Evolutionary conservation across 805 yeast species (phyloP), one percentile per base, ranked within the genome.

Genomic region (Metschnikowia sp.): DNA sequence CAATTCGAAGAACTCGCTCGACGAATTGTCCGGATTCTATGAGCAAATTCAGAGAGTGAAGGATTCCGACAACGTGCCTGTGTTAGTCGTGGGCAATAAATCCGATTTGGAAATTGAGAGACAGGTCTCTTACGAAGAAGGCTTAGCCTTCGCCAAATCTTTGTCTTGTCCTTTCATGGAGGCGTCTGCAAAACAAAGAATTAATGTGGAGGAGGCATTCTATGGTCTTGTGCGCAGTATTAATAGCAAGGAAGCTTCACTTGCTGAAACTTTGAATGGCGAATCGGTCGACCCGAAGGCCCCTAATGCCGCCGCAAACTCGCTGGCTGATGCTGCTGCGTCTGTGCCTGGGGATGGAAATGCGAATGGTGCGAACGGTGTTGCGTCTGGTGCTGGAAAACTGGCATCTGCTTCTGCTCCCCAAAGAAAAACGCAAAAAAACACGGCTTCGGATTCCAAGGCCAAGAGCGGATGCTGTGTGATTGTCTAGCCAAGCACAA

Each of bases 181-280:
- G 69, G 88, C 98, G 1, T 83, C 92, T 36, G 98, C 98, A 22
- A 94, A 94, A 66, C 88, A 86, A 59, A 84, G 96, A 50, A 78
- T 85, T 55, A 91, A 94, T 59, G 97, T 94, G 39, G 95, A 88
- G 62, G 89, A 84, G 58, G 86, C 91, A 3, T 88, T 88, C 65
- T 83, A 77, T 60, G 83, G 81, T 34, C 64, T 86, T 53, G 87
- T 84, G 12, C 76, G 89, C 55, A 72, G 74, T 38, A 80, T 84
- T 45, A 76, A 68, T 52, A 33, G 46, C 15, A 47, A 48, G 32
- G 48, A 45, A 28, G 48, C 49, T 13, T 37, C 44, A 10, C 29
- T 22, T 9, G 40, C 44, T 31, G 47, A 48, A 28, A 45, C 36
- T 8, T 33, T 35, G 39, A 37, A 26, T 26, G 50, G 32, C 34